A percentile compares a stretch with the other conserved stretches of the same genome.
Conservation (phyloP, 192 early-diverging fungal species). For the Linderina pennispora region DNA sequence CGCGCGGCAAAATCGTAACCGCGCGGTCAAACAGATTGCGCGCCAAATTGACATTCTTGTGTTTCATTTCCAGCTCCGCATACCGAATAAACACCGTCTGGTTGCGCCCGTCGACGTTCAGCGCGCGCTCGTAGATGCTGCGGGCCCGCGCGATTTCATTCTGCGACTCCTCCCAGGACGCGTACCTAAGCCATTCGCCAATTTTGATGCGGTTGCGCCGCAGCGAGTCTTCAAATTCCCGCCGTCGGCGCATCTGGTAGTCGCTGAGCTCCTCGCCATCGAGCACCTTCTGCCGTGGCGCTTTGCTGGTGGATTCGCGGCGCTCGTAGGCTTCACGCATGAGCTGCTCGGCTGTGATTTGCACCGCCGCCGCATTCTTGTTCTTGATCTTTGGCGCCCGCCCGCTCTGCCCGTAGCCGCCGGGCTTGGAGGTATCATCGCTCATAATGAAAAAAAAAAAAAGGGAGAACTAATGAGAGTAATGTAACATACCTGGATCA, state of each 20-base stretch:
- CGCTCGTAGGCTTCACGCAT: slow-evolving; percentile 90
- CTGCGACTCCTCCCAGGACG: slow-evolving; percentile 92
- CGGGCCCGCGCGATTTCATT: slow-evolving; percentile 78
- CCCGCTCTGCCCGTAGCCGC: slow-evolving; percentile 29
- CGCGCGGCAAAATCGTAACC: slow-evolving; percentile 77
- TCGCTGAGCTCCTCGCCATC: slow-evolving; percentile 92
- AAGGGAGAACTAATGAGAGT: not conserved
- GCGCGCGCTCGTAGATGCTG: slow-evolving; percentile 86
- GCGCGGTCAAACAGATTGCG: slow-evolving; percentile 94
- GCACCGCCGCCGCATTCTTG: slow-evolving; percentile 94
- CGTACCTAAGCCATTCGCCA: slow-evolving; percentile 93
- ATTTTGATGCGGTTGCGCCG: slow-evolving; percentile 80
- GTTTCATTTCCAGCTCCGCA: slow-evolving; percentile 97
- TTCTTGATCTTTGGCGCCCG: slow-evolving; percentile 77
- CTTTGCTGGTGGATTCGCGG: slow-evolving; percentile 55
- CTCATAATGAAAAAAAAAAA: slow-evolving; percentile 1
- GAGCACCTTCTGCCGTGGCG: slow-evolving; percentile 79
- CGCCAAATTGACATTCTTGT: slow-evolving; percentile 87
- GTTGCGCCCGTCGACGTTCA: slow-evolving; percentile 86
- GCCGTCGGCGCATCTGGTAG: slow-evolving; percentile 83
- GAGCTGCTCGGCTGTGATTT: slow-evolving; percentile 99
- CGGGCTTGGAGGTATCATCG: slow-evolving; percentile 9
- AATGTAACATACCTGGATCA: not conserved
- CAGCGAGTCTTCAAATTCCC: slow-evolving; percentile 91
- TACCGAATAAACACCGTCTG: slow-evolving; percentile 87